Evolutionary conservation across 2,329 filamentous ascomycete species (phyloP), one percentile per base, ranked within the genome.

Genomic region (Aspergillus fructus): DNA sequence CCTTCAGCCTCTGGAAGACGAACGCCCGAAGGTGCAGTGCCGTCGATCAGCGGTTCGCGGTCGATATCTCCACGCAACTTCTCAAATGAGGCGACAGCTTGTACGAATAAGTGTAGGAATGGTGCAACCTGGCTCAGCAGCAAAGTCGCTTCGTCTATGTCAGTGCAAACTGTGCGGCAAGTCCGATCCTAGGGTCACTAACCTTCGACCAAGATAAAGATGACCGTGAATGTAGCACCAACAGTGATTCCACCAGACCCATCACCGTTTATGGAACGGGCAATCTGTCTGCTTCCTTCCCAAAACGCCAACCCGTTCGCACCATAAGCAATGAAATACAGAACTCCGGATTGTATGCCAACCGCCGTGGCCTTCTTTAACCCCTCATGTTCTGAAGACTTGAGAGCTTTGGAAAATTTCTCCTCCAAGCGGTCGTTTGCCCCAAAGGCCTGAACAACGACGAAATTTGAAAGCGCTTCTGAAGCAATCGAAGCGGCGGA

Each of bases 261-360:
- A 2, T 51, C 49, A 37, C 54, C 53, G 23, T 55, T 37, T 7
- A 71, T 64, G 3, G 67, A 64, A 30, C 62, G 72, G 7, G 78
- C 78, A 48, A 86, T 81, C 61, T 81, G 80, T 34, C 76, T 78
- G 55, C 83, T 84, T 42, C 87, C 87, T 66, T 88, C 81, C 85
- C 85, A 89, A 68, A 87, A 89, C 0, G 86, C 85, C 15, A 89
- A 74, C 0, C 84, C 85, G 67, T 89, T 89, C 4, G 84, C 84
- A 1, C 84, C 81, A 62, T 87, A 89, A 4, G 85, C 84, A 62
- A 89, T 83, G 61, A 89, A 89, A 68, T 87, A 89, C 3, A 89
- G 73, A 13, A 82, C 69, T 2, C 86, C 86, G 8, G 84, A 78
- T 67, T 88, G 85, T 0, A 81, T 66, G 2, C 82, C 87, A 37